phyloP scores from a whole-genome alignment of 805 yeast genomes.

The Saccharomycopsis amapae region DNA sequence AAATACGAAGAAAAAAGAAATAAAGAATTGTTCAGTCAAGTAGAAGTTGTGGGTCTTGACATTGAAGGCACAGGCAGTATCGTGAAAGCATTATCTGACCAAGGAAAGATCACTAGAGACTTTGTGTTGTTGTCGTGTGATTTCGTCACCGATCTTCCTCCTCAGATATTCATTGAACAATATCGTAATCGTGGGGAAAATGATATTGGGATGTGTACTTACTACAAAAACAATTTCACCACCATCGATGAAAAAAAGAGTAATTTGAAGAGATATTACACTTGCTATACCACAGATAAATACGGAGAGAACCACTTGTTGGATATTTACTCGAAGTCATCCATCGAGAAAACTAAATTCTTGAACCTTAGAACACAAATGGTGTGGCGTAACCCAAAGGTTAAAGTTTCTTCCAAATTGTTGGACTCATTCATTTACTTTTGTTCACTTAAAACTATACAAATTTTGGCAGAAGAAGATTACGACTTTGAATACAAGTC shows the following conservation, averaged over 20 bases:
- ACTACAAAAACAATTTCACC: slow-evolving; percentile 68
- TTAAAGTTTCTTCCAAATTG: slow-evolving; percentile 68
- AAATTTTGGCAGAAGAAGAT: slow-evolving; percentile 36
- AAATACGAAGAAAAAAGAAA: slow-evolving; percentile 33
- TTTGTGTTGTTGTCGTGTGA: slow-evolving; percentile 92
- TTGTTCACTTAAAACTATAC: slow-evolving; percentile 47
- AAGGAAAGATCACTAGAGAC: slow-evolving; percentile 34
- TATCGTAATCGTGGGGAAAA: slow-evolving; percentile 63
- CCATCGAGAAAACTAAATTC: slow-evolving; percentile 63
- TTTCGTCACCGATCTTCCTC: slow-evolving; percentile 86
- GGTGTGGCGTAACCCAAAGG: slow-evolving; percentile 80
- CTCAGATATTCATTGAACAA: slow-evolving; percentile 78
- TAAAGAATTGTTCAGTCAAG: slow-evolving; percentile 29
- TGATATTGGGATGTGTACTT: slow-evolving; percentile 69
- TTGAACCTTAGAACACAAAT: slow-evolving; percentile 76
- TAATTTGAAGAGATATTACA: slow-evolving; percentile 46
- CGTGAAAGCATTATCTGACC: slow-evolving; percentile 41
- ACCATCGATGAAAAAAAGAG: slow-evolving; percentile 65
- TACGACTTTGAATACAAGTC: slow-evolving; percentile 36
- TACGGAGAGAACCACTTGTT: slow-evolving; percentile 39
- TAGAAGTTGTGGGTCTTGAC: slow-evolving; percentile 38
- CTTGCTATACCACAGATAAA: slow-evolving; percentile 51
- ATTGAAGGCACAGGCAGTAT: slow-evolving; percentile 58
- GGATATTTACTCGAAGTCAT: slow-evolving; percentile 64
- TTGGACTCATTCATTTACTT: slow-evolving; percentile 69